Evolutionary conservation across 2,329 filamentous ascomycete species (phyloP).

Genomic region (Chaetoscypha palmicola): DNA sequence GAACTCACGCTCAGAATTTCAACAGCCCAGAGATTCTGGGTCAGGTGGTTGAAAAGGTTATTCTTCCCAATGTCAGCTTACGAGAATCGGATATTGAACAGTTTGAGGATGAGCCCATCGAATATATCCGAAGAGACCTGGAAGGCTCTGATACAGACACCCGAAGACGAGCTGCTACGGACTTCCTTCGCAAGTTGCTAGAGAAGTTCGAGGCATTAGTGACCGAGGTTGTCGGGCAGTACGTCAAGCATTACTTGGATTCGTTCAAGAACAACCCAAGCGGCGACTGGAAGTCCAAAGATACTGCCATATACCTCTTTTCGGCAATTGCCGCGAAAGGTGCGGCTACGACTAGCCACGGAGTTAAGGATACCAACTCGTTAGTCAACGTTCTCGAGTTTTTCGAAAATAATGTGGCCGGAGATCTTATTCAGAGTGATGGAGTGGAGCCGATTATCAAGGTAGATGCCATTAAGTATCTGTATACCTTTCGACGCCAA

Average conservation of each 20-base stretch:
- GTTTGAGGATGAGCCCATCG: constrained; percentile 97
- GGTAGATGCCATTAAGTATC: constrained; percentile 96
- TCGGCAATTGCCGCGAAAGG: constrained; percentile 91
- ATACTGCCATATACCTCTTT: constrained; percentile 96
- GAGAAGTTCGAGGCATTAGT: constrained; percentile 82
- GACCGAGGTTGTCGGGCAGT: constrained; percentile 78
- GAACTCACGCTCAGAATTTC: constrained; percentile 75
- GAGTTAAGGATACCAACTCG: constrained; percentile 85
- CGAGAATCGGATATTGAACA: constrained; percentile 91
- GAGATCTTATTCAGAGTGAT: constrained; percentile 69
- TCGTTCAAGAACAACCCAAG: constrained; percentile 61
- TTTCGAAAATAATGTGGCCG: constrained; percentile 86
- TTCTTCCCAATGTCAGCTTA: constrained; percentile 84
- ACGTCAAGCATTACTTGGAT: constrained; percentile 76
- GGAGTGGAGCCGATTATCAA: constrained; percentile 78
- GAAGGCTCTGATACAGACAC: constrained; percentile 97
- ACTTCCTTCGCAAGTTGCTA: constrained; percentile 84
- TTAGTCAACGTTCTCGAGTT: constrained; percentile 86
- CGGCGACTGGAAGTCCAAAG: constrained; percentile 91
- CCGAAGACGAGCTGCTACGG: constrained; percentile 81
- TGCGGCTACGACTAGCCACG: constrained; percentile 75
- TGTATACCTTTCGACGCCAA: constrained; percentile 95
- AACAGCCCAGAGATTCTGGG: constrained; percentile 72
- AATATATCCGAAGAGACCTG: constrained; percentile 90
- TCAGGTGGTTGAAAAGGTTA: constrained; percentile 91